These are phyloP conservation scores for Sabuloglossum arenarium DNA, from an alignment of 495 filamentous ascomycete genomes.

Conservation along the genomic window DNA sequence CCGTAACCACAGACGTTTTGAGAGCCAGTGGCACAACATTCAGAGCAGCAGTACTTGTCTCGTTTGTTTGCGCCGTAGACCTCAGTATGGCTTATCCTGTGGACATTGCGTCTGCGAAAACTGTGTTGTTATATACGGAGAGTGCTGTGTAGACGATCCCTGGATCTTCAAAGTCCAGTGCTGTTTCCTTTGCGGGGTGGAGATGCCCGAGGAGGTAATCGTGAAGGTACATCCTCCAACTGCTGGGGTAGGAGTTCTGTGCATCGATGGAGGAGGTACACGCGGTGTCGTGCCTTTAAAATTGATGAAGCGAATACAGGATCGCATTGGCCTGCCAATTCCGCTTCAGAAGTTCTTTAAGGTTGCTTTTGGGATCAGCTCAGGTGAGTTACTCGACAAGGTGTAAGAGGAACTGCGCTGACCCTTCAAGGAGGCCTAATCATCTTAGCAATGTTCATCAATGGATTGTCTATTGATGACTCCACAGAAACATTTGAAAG, in stretches of 20 bases:
- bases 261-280: conserved; percentile 13
- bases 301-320: conserved; percentile 6
- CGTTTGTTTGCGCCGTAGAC: conserved; percentile 6
- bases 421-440: background rate
- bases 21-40: no score
- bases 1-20: no score
- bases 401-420: background rate
- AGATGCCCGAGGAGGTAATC: conserved; percentile 5
- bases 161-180: no score
- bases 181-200: no score
- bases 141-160: conserved; percentile 1
- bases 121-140: conserved; percentile 6
- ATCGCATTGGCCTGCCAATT: background rate
- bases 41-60: no score
- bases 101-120: conserved; percentile 8
- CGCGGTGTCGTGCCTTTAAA: conserved; percentile 14
- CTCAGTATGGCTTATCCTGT: conserved; percentile 7
- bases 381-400: background rate
- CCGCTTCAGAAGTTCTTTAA: background rate
- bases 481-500: background rate
- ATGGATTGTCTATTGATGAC: background rate
- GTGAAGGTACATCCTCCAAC: conserved; percentile 10
- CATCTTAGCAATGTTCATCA: background rate
- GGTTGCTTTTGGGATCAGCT: background rate
- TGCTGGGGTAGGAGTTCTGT: conserved; percentile 11